phyloP scores from a whole-genome alignment of 1,284 basidiomycete genomes.

The Microbotryomycetes sp. region DNA sequence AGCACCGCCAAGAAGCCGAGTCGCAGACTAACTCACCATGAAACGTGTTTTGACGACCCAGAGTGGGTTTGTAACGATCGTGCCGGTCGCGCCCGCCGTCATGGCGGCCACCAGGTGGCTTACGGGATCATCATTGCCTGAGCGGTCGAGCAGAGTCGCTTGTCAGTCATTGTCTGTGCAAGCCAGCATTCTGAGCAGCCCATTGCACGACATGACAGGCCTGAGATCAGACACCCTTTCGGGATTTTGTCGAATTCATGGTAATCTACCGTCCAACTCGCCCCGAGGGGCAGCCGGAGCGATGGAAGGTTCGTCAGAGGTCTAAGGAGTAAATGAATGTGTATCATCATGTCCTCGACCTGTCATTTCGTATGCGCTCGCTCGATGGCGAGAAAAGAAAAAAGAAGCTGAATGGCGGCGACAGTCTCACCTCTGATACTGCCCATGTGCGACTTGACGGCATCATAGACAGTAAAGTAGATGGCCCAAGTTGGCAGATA shows the following conservation, averaged over 20 bases:
- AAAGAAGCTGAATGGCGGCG: not conserved
- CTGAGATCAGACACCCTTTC: slow-evolving; percentile 31
- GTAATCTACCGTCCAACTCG: slow-evolving; percentile 15
- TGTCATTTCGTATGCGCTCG: not conserved
- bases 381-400: not conserved
- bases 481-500: slow-evolving; percentile 97
- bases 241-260: slow-evolving; percentile 30
- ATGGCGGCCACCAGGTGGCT: slow-evolving; percentile 86
- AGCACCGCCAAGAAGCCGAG: not conserved
- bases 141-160: not conserved
- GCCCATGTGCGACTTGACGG: slow-evolving; percentile 71
- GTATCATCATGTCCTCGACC: slow-evolving; percentile 20
- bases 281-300: not conserved
- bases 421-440: slow-evolving; percentile 33
- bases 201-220: not conserved
- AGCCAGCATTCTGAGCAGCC: not conserved
- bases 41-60: slow-evolving; percentile 98
- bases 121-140: slow-evolving; percentile 31
- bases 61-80: slow-evolving; percentile 81
- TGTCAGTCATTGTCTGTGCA: not conserved
- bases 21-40: slow-evolving; percentile 58
- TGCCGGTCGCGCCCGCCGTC: slow-evolving; percentile 82
- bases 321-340: slow-evolving; percentile 30
- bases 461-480: slow-evolving; percentile 95
- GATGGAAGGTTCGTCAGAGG: slow-evolving; percentile 34